Percentiles rank a stretch among this genome's conserved stretches.
phyloP scores from a whole-genome alignment of 495 filamentous ascomycete species.

The Talaromyces wortmannii region DNA sequence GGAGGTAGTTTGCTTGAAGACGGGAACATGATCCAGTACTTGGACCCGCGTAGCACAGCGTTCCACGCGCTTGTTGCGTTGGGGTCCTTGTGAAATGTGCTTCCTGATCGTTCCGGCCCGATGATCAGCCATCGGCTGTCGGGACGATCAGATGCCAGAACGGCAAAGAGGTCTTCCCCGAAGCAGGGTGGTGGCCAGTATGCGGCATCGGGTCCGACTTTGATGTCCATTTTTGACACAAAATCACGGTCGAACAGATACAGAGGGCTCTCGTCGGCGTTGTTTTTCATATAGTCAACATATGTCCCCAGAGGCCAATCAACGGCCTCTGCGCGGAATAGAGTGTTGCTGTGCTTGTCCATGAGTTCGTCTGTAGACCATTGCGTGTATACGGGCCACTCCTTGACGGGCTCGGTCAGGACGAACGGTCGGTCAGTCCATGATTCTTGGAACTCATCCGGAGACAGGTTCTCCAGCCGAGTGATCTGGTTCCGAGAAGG shows the following conservation, averaged over 20 bases:
- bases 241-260: slow-evolving; percentile 90
- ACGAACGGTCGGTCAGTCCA: slow-evolving; percentile 88
- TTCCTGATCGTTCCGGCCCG: slow-evolving; percentile 82
- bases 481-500: slow-evolving; percentile 66
- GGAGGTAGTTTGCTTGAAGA: slow-evolving; percentile 51
- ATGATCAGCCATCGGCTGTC: slow-evolving; percentile 92
- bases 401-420: slow-evolving; percentile 72
- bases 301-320: slow-evolving; percentile 84
- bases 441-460: slow-evolving; percentile 61
- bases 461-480: slow-evolving; percentile 59
- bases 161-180: slow-evolving; percentile 78
- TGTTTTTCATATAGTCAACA: slow-evolving; percentile 76
- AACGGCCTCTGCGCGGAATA: slow-evolving; percentile 87
- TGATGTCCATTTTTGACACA: slow-evolving; percentile 76
- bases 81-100: slow-evolving; percentile 89
- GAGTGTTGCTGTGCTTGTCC: slow-evolving; percentile 52
- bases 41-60: slow-evolving; percentile 81
- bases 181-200: slow-evolving; percentile 90
- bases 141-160: slow-evolving; percentile 73
- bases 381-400: slow-evolving; percentile 70
- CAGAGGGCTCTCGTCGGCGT: slow-evolving; percentile 78
- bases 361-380: slow-evolving; percentile 68
- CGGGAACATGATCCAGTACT: slow-evolving; percentile 99
- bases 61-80: slow-evolving; percentile 89
- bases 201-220: slow-evolving; percentile 50